Base-by-base conservation (phyloP, 805 yeast species). In the Candida golubevii region DNA sequence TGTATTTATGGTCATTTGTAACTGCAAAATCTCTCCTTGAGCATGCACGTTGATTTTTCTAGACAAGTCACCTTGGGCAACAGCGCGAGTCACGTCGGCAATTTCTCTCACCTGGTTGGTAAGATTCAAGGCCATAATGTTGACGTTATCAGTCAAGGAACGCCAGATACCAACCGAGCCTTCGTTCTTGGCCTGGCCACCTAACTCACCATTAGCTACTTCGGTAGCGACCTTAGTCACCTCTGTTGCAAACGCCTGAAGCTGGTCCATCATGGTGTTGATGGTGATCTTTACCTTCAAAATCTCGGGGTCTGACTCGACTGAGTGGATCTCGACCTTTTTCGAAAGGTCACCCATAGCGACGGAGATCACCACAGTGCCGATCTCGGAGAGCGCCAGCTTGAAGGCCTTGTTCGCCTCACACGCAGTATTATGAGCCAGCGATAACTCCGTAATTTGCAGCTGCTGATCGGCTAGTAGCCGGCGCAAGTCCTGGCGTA, bases 81-180 rank as follows among this genome's bases (percentile, higher is more conserved):
- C 96, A 1, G 95, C 95, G 15, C 90, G 73, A 6, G 95, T 88
- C 31, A 87, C 96, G 55, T 86, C 95, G 23, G 95, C 93, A 48
- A 87, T 87, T 65, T 86, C 95, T 66, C 96, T 67, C 29, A 80
- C 72, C 51, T 74, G 77, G 47, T 72, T 73, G 0, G 96, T 88
- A 54, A 88, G 74, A 60, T 88, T 88, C 33, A 82, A 71, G 6
- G 96, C 96, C 96, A 88, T 88, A 44, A 85, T 85, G 60, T 88
- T 88, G 53, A 88, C 88, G 54, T 86, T 86, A 57, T 85, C 90
- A 23, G 89, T 84, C 48, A 88, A 77, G 27, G 85, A 81, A 58
- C 88, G 79, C 96, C 96, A 88, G 41, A 85, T 84, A 14, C 96
- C 96, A 8, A 82, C 87, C 0, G 90, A 80, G n/a, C 90, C 91